Evolutionary conservation across 2,329 filamentous ascomycete genomes (phyloP).

Genomic region (Hymenoscyphus infarciens): DNA sequence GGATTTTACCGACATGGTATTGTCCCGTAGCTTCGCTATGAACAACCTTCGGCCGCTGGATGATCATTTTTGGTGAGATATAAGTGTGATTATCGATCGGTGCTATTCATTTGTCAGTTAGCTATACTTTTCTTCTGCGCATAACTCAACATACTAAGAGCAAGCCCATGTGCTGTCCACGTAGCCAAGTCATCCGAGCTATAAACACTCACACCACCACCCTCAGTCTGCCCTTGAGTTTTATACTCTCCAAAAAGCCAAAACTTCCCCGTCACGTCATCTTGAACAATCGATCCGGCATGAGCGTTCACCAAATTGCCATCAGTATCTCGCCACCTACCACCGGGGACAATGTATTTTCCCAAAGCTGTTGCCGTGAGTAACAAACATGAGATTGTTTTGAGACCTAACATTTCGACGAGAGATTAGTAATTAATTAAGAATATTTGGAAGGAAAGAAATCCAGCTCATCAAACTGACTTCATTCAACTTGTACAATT

Average conservation of each 20-base stretch:
- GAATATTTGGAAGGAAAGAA: too few species aligned
- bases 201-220: conserved; percentile 57
- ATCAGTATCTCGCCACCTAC: conserved; percentile 56
- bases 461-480: too few species aligned
- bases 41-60: conserved; percentile 60
- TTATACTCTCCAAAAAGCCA: conserved; percentile 63
- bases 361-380: conserved; percentile 27
- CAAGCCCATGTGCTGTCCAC: conserved; percentile 55
- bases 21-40: conserved; percentile 51
- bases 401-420: not conserved
- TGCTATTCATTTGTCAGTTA: conserved; percentile 31
- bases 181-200: conserved; percentile 59
- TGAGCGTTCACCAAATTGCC: conserved; percentile 60
- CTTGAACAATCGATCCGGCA: conserved; percentile 53
- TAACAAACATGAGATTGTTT: not conserved
- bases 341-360: conserved; percentile 60
- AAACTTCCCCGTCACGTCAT: conserved; percentile 53
- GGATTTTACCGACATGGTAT: conserved; percentile 50
- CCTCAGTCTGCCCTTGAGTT: conserved; percentile 53
- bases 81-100: conserved; percentile 52
- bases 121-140: not conserved
- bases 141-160: conserved; percentile 42
- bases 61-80: conserved; percentile 53
- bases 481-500: not conserved
- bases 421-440: not conserved